These are phyloP conservation scores for Talaromyces proteolyticus DNA, from an alignment of 495 filamentous ascomycete species.

Conservation along the genomic window DNA sequence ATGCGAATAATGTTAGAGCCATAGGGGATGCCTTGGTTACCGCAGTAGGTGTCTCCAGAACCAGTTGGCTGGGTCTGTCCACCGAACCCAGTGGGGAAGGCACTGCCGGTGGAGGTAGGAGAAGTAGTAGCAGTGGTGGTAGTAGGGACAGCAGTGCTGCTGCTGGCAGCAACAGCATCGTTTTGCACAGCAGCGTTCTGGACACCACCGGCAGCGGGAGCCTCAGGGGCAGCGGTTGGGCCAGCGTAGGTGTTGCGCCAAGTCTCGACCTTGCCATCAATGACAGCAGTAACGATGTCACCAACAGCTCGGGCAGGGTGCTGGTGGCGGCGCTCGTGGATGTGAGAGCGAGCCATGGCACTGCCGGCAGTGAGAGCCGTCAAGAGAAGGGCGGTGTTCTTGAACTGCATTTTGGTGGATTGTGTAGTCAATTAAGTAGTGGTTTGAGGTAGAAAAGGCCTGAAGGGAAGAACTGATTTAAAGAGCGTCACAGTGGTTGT, in stretches of 20 bases:
- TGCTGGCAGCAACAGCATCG: slow-evolving; percentile 16
- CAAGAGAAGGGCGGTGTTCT: slow-evolving; percentile 32
- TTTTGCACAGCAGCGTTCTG: neutral
- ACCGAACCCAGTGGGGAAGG: slow-evolving; percentile 21
- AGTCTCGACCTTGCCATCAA: slow-evolving; percentile 53
- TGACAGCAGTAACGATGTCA: slow-evolving; percentile 51
- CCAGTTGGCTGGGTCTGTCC: slow-evolving; percentile 18
- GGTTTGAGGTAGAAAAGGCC: neutral
- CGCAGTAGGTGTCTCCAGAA: slow-evolving; percentile 27
- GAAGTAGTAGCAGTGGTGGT: slow-evolving; percentile 4
- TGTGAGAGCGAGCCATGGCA: slow-evolving; percentile 36
- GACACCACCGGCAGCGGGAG: slow-evolving; percentile 3
- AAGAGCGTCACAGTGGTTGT: slow-evolving; percentile 1
- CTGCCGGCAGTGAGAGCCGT: slow-evolving; percentile 37
- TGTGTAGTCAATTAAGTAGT: neutral
- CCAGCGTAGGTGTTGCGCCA: slow-evolving; percentile 57
- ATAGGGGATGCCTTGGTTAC: slow-evolving; percentile 46
- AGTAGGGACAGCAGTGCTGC: neutral
- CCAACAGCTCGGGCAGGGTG: slow-evolving; percentile 37
- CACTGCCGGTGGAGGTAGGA: slow-evolving; percentile 14
- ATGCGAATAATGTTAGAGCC: slow-evolving; percentile 49
- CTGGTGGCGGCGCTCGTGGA: slow-evolving; percentile 40
- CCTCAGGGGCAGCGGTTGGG: slow-evolving; percentile 3
- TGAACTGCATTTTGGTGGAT: slow-evolving; percentile 30
- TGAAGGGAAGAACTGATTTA: neutral